Evolutionary conservation across 192 early-diverging fungal species (phyloP).

Genomic region (Glomus cerebriforme): DNA sequence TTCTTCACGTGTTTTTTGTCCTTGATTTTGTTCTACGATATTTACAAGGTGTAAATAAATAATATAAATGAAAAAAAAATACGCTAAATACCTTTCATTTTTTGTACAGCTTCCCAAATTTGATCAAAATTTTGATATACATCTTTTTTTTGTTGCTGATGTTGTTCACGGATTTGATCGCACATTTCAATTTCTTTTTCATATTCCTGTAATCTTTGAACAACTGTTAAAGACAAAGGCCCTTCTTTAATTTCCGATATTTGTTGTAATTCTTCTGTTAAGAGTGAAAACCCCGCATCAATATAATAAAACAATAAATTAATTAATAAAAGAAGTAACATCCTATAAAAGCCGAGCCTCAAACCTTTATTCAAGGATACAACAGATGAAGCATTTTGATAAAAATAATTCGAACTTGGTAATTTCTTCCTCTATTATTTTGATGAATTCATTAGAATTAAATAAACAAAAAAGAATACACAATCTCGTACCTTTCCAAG

Average conservation of each 20-base stretch:
- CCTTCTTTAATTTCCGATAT: neutral
- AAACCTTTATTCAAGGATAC: slow-evolving; percentile 32
- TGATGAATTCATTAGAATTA: neutral
- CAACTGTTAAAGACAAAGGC: slow-evolving; percentile 6
- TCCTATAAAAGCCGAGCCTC: too few species aligned
- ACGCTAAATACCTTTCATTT: slow-evolving; percentile 22
- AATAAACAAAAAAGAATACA: neutral
- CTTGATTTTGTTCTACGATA: slow-evolving; percentile 24
- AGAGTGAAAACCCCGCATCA: neutral
- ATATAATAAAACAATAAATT: neutral
- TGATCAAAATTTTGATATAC: slow-evolving; percentile 32
- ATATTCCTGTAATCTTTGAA: slow-evolving; percentile 25
- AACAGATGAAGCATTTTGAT: slow-evolving; percentile 20
- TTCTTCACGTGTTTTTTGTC: slow-evolving; percentile 29
- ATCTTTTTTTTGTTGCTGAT: slow-evolving; percentile 11
- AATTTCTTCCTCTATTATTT: slow-evolving; percentile 10
- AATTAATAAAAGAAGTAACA: neutral
- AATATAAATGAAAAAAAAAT: neutral
- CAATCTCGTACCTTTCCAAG: slow-evolving; percentile 20
- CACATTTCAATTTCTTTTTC: neutral
- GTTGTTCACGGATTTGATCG: slow-evolving; percentile 23
- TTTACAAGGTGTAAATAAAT: neutral
- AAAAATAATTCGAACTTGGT: slow-evolving; percentile 34
- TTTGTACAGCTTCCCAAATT: slow-evolving; percentile 32
- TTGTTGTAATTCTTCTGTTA: neutral